Base-by-base conservation (phyloP, 2,329 filamentous ascomycete genomes). In the Botrytis pseudocinerea region DNA sequence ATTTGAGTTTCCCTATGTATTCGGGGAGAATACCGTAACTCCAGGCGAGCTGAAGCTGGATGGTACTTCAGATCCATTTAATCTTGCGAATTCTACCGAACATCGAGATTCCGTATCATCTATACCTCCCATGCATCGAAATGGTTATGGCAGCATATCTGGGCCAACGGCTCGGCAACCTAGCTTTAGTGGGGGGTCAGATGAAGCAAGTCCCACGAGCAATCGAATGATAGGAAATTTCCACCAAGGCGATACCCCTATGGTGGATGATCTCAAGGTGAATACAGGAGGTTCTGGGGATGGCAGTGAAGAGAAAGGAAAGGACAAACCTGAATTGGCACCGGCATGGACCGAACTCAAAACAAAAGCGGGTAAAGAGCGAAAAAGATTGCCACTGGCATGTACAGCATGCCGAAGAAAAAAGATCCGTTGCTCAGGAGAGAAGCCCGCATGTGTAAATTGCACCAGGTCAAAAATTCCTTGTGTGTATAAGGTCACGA, bases 391-490 rank as follows among this genome's bases (percentile, higher is more conserved):
- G 48, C 96, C 96, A 3, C 85, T 98, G 70, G 96, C 96, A 25
- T 99, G 96, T 81, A 98, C 98, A 79, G 95, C 95, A 54, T 99
- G 96, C 80, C 90, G 96, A 48, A 89, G 96, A 79, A 99, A 99
- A 85, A 99, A 99, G 85, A 98, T 99, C 76, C 91, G 95, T 70
- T 99, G 96, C 82, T 98, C 95, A 0, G 96, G 96, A 73, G 96
- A 98, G 85, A 98, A 98, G 82, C 96, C 96, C 4, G 93, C 95
- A 0, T 99, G 96, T 86, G 98, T 97, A 82, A 96, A 98, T 83
- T 98, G 96, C 81, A 86, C 97, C 74, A 90, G 95, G 73, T 97
- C 95, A 69, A 90, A 95, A 61, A 97, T 97, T 78, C 95, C 95
- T 2, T 99, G 96, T 81, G 95, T 98, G 7, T 99, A 98, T 87